These are phyloP conservation scores for Apiotrichum brassicae DNA, from an alignment of 1,284 basidiomycete species.

Conservation along the genomic window DNA sequence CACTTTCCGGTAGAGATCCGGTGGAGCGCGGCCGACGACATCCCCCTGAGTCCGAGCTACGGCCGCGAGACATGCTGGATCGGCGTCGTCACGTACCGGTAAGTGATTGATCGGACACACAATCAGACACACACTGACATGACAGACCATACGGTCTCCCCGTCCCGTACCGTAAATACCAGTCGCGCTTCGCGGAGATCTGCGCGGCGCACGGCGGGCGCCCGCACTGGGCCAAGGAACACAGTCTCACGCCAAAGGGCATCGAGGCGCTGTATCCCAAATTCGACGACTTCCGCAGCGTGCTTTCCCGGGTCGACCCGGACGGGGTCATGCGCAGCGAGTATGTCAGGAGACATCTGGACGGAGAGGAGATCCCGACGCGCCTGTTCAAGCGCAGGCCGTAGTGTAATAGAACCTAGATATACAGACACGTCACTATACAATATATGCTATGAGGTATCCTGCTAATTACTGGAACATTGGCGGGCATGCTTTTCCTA, in stretches of 20 bases:
- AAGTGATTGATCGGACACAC: neutral
- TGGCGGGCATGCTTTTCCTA: slow-evolving; percentile 72
- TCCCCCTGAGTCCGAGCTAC: slow-evolving; percentile 85
- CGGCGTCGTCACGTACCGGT: slow-evolving; percentile 87
- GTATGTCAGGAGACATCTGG: slow-evolving; percentile 52
- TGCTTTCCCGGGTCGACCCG: slow-evolving; percentile 72
- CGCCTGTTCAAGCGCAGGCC: slow-evolving; percentile 36
- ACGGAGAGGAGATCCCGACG: slow-evolving; percentile 44
- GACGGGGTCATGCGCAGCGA: slow-evolving; percentile 61
- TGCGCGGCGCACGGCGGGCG: slow-evolving; percentile 67
- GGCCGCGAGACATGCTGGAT: slow-evolving; percentile 83
- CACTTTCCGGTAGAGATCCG: slow-evolving; percentile 94
- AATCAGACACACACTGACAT: neutral
- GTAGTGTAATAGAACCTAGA: slow-evolving; percentile 4
- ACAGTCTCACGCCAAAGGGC: slow-evolving; percentile 62
- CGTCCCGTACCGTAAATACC: slow-evolving; percentile 78
- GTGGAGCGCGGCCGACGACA: slow-evolving; percentile 80
- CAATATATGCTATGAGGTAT: too few relatives aligned
- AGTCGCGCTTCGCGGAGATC: slow-evolving; percentile 72
- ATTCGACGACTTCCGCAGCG: slow-evolving; percentile 70
- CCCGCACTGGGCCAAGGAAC: slow-evolving; percentile 97
- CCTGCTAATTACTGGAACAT: too few relatives aligned
- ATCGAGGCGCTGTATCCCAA: slow-evolving; percentile 70
- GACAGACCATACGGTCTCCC: slow-evolving; percentile 69
- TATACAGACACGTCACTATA: neutral